Conservation (phyloP, 139 green algal species). For the Raphidocelis subcapitata region DNA sequence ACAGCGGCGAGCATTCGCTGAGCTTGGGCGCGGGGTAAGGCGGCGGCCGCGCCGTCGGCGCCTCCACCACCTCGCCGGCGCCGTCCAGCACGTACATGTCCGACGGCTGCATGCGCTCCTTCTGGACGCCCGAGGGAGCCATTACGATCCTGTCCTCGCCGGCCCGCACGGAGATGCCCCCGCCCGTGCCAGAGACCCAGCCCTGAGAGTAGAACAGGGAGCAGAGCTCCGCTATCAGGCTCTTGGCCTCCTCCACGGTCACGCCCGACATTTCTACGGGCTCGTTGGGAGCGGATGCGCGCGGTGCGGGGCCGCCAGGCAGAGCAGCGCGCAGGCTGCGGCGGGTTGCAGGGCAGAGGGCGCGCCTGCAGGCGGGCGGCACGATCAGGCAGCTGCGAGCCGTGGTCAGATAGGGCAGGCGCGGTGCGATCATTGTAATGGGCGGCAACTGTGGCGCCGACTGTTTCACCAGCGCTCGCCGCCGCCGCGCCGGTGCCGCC, state of each 20-base stretch:
- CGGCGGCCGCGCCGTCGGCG: conserved; percentile 59
- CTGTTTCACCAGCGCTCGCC: too few species aligned
- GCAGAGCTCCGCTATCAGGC: conserved; percentile 83
- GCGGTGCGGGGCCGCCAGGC: too few species aligned
- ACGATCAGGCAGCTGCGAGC: too few species aligned
- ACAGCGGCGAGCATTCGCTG: conserved; percentile 89
- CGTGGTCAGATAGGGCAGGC: too few species aligned
- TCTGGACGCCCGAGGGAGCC: conserved; percentile 90
- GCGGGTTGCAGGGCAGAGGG: too few species aligned
- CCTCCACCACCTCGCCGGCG: conserved; percentile 65
- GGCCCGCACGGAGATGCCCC: conserved; percentile 84
- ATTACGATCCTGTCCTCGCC: conserved; percentile 80
- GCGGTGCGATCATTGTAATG: too few species aligned
- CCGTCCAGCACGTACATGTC: conserved; percentile 95
- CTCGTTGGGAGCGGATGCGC: too few species aligned
- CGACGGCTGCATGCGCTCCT: conserved; percentile 89
- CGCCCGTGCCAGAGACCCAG: conserved; percentile 84
- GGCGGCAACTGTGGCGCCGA: too few species aligned
- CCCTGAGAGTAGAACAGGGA: conserved; percentile 78
- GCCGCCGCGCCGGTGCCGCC: too few species aligned
- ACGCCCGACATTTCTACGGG: conserved; percentile 1
- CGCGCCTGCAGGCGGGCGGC: too few species aligned
- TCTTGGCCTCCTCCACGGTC: conserved; percentile 68
- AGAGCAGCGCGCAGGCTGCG: too few species aligned
- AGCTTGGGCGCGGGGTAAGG: conserved; percentile 88